phyloP scores from a whole-genome alignment of 139 green algal genomes.

The Haematococcus sp. region DNA sequence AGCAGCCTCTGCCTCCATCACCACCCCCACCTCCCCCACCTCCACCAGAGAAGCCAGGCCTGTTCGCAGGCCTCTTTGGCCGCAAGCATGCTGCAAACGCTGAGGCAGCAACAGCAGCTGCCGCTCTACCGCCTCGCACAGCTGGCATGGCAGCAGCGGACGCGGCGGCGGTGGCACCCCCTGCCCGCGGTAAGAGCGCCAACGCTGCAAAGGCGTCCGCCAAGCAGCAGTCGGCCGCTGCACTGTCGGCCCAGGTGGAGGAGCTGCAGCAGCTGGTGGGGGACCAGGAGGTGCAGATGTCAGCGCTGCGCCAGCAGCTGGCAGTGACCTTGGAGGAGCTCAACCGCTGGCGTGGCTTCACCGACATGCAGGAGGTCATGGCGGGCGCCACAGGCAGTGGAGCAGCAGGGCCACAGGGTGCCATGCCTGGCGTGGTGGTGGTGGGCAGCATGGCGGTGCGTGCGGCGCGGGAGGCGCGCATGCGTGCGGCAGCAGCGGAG shows the following conservation, averaged over 20 bases:
- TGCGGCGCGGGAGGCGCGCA: slow-evolving; percentile 22
- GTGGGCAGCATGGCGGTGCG: slow-evolving; percentile 25
- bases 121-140: too few relatives aligned
- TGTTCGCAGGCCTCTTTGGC: too few relatives aligned
- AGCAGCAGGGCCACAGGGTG: not conserved
- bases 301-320: slow-evolving; percentile 3
- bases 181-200: not conserved
- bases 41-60: too few relatives aligned
- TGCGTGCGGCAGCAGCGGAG: not conserved
- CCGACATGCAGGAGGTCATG: not conserved
- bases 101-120: not conserved
- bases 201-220: not conserved
- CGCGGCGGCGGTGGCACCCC: not conserved
- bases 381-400: not conserved
- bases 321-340: slow-evolving; percentile 10
- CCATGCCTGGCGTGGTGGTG: not conserved
- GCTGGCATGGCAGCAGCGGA: not conserved
- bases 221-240: not conserved
- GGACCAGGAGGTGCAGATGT: slow-evolving; percentile 11
- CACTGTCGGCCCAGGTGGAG: not conserved
- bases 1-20: not conserved
- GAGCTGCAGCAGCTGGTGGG: slow-evolving; percentile 16
- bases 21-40: too few relatives aligned
- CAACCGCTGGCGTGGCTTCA: slow-evolving; percentile 22
- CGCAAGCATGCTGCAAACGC: too few relatives aligned